Evolutionary conservation across 257 asterid species (phyloP), one percentile per base, ranked within the genome.

Genomic region (Gentiana macrophylla): DNA sequence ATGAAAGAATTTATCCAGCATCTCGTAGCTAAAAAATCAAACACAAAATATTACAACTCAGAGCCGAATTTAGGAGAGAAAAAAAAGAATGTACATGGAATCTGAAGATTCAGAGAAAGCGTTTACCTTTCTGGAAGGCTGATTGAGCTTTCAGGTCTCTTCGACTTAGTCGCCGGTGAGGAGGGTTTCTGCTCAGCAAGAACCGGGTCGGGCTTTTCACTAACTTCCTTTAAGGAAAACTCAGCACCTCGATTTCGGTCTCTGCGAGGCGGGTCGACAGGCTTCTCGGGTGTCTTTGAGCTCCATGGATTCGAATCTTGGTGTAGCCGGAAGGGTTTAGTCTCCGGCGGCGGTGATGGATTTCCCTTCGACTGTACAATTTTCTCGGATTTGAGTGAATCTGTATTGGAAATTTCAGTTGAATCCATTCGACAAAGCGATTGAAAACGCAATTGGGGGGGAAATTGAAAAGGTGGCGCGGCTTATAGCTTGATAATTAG

Each of bases 81-180:
- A 54, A 5, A 54, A 50, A 7, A 80, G 80, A 77, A 62, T 72
- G 64, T 64, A 53, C 33, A 89, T 83, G 8, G 94, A 94, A 60
- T 75, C 32, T 33, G 7, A 37, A 64, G 55, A 35, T 13, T 55
- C 8, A 54, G 8, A 54, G 0, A 56, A 3, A 60, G 13, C 6
- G 56, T 82, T 79, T 68, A 86, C 97, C 79, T 86, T 64, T 79
- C 94, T 13, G 94, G 95, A 7, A 86, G 84, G 71, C 64, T 68
- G 15, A 66, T 44, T 38, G 64, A 72, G 0, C 38, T 50, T 35
- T 69, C 53, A 35, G 55, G 37, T 73, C 70, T 78, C 72, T 74
- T 79, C 56, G 53, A 37, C 67, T 71, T 66, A 24, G 55, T 11
- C 5, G 9, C 46, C 10, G 60, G 65, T 2, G 71, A 50, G 43